Conservation (phyloP, 441 rosid species). For the Erysimum pusillum region DNA sequence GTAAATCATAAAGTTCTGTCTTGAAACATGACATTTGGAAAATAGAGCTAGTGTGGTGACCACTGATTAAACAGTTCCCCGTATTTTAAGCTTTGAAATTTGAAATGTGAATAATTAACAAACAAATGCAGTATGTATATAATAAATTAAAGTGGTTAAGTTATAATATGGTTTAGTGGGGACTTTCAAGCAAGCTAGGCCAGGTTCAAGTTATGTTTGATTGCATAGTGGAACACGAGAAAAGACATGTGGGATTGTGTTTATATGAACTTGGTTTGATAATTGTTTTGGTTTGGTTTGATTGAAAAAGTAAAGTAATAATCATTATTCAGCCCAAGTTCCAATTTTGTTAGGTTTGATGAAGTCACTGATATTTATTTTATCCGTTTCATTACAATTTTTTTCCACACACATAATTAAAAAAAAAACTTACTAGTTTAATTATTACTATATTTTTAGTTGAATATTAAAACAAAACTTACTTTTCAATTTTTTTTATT, state of each 20-base stretch:
- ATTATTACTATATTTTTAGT: too few species aligned
- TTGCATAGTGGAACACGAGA: slow-evolving; percentile 48
- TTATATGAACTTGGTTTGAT: slow-evolving; percentile 28
- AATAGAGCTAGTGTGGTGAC: slow-evolving; percentile 34
- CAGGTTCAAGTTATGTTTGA: slow-evolving; percentile 48
- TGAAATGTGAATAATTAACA: slow-evolving; percentile 28
- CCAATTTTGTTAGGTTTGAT: slow-evolving; percentile 37
- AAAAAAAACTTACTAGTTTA: not conserved
- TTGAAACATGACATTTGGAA: slow-evolving; percentile 10
- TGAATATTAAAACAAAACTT: too few species aligned
- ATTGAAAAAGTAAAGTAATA: slow-evolving; percentile 9
- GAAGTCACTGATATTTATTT: slow-evolving; percentile 14
- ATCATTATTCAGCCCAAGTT: slow-evolving; percentile 32
- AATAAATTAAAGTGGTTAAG: not conserved
- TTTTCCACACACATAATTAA: not conserved
- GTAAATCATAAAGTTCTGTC: not conserved
- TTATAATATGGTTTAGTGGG: slow-evolving; percentile 31
- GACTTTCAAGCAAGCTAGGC: slow-evolving; percentile 35
- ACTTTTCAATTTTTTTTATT: not conserved
- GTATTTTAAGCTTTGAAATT: slow-evolving; percentile 26
- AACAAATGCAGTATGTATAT: not conserved
- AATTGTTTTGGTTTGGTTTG: slow-evolving; percentile 2
- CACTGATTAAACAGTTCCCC: slow-evolving; percentile 25
- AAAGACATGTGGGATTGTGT: slow-evolving; percentile 47
- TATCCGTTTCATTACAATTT: slow-evolving; percentile 1